Percentiles rank a stretch among this genome's conserved stretches.
Evolutionary conservation across 495 filamentous ascomycete species (phyloP).

Genomic region (Barbatosphaeria neglecta): DNA sequence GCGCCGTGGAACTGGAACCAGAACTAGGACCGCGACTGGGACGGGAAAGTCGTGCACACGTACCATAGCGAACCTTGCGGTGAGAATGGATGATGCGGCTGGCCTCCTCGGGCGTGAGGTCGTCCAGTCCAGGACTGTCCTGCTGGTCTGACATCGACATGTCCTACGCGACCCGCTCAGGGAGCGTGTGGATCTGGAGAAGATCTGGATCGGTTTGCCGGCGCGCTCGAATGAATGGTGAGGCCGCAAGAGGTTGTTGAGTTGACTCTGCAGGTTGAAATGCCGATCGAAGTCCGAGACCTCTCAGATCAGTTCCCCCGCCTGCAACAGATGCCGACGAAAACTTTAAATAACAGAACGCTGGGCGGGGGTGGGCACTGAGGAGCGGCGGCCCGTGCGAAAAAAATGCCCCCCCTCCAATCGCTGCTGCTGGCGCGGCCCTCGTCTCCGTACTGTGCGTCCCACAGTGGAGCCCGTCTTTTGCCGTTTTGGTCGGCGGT

Average conservation of each 20-base stretch:
- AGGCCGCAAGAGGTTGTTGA: not conserved
- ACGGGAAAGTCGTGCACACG: constrained; percentile 8
- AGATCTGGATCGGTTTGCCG: not conserved
- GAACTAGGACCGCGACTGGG: not conserved
- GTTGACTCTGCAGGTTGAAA: not conserved
- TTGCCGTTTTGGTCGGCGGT: too few species aligned
- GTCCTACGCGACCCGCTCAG: not conserved
- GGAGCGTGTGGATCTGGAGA: not conserved
- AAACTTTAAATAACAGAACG: not conserved
- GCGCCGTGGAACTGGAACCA: not conserved
- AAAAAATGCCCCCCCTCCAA: too few species aligned
- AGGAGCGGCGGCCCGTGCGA: not conserved
- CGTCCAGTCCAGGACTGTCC: constrained; percentile 27
- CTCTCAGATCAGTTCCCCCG: not conserved
- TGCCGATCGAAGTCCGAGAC: not conserved
- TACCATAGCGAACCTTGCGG: constrained; percentile 48
- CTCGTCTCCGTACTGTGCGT: too few species aligned
- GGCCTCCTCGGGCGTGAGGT: constrained; percentile 44
- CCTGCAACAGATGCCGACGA: not conserved
- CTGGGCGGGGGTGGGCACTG: not conserved
- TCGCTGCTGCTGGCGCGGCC: too few species aligned
- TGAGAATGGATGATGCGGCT: constrained; percentile 49
- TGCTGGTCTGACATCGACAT: constrained; percentile 21
- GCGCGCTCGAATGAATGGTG: not conserved
- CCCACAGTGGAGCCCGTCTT: too few species aligned